phyloP scores from a whole-genome alignment of 202 grass and related monocot species.

The Schoenoplectus tabernaemontani region DNA sequence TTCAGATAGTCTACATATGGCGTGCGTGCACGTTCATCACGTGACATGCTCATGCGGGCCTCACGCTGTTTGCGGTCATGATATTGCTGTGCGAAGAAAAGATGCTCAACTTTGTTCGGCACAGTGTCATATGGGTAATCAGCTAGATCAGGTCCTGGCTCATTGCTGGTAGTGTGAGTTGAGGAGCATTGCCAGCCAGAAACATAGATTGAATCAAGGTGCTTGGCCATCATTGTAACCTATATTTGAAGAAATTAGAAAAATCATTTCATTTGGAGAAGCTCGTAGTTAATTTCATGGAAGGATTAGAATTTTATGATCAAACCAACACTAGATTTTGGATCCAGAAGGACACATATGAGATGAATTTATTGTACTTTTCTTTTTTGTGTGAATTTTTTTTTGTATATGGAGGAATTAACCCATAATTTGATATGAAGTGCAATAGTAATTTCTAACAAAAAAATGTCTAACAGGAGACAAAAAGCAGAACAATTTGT shows the following conservation, averaged over 20 bases:
- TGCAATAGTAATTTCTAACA: too few species aligned
- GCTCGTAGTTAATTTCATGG: neutral
- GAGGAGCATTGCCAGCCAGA: constrained; percentile 99
- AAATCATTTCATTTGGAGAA: neutral
- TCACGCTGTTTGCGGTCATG: constrained; percentile 85
- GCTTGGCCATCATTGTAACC: constrained; percentile 95
- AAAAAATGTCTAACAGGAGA: too few species aligned
- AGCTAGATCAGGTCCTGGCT: constrained; percentile 83
- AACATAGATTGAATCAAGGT: constrained; percentile 90
- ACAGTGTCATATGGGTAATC: constrained; percentile 99
- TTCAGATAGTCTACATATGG: constrained; percentile 65
- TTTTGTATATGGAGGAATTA: too few species aligned
- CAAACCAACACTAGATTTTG: too few species aligned
- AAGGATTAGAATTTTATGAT: neutral
- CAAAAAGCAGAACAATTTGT: too few species aligned
- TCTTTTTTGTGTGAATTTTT: too few species aligned
- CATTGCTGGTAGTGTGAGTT: constrained; percentile 74
- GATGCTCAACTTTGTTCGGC: constrained; percentile 91
- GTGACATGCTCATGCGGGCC: constrained; percentile 64
- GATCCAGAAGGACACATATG: too few species aligned
- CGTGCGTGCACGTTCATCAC: constrained; percentile 23
- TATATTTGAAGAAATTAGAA: constrained; percentile 9
- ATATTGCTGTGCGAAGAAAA: constrained; percentile 73
- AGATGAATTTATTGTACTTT: too few species aligned
- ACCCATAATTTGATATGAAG: too few species aligned